A percentile compares a stretch with the other conserved stretches of the same genome.
Conservation (phyloP, 2,329 filamentous ascomycete species). For the Orbilia ellipsospora region DNA sequence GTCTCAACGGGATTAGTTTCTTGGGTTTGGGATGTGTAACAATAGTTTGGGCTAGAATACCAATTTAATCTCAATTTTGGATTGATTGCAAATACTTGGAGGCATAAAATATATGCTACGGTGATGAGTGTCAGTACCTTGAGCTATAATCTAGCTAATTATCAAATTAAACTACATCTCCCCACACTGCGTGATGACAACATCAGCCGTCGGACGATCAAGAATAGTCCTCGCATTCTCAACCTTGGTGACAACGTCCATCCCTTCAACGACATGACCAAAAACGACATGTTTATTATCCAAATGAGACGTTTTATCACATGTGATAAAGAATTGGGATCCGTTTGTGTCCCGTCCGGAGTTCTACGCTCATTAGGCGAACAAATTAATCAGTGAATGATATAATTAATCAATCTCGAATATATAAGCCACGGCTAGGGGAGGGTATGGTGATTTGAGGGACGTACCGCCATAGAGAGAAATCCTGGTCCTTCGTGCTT, state of each 20-base stretch:
- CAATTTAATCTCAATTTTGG: conserved; percentile 32
- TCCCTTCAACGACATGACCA: conserved; percentile 85
- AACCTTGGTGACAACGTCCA: conserved; percentile 92
- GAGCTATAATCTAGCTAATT: conserved; percentile 9
- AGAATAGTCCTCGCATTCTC: conserved; percentile 86
- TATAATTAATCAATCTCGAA: conserved; percentile 7
- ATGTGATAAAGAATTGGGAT: conserved; percentile 97
- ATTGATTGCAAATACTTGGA: not conserved
- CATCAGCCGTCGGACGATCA: conserved; percentile 86
- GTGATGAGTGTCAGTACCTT: not conserved
- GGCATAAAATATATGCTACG: no score
- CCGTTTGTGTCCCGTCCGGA: conserved; percentile 93
- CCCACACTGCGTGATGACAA: conserved; percentile 85
- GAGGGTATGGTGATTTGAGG: not conserved
- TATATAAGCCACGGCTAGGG: no score
- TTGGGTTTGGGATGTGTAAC: conserved; percentile 43
- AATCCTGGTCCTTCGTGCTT: conserved; percentile 84
- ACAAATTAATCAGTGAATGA: conserved; percentile 1
- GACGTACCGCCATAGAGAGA: conserved; percentile 87
- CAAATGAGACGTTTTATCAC: conserved; percentile 84
- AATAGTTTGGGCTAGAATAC: conserved; percentile 49
- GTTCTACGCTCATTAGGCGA: conserved; percentile 69
- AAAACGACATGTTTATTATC: conserved; percentile 97
- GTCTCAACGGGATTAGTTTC: conserved; percentile 8
- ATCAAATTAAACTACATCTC: conserved; percentile 75